A percentile compares a stretch with the other conserved stretches of the same genome.
phyloP scores from a whole-genome alignment of 805 yeast species.

The Sungouiella thailandica region DNA sequence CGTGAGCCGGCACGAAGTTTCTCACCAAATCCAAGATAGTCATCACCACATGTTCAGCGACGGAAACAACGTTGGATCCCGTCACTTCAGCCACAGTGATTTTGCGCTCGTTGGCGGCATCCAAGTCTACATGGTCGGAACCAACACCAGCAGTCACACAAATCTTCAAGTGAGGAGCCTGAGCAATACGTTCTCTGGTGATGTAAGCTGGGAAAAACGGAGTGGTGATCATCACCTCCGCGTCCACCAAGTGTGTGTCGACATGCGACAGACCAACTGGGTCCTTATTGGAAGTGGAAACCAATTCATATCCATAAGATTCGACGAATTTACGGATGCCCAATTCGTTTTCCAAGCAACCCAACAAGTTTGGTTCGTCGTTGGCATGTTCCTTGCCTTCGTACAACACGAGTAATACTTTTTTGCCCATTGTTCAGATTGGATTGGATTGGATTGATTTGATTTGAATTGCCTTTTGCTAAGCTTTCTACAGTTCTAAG shows the following conservation, averaged over 20 bases:
- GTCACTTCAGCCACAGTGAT: conserved; percentile 76
- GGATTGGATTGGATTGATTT: neutral
- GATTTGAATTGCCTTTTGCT: too few relatives aligned
- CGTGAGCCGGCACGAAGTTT: conserved; percentile 76
- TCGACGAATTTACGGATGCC: conserved; percentile 66
- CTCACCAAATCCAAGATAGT: conserved; percentile 66
- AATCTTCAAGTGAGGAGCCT: conserved; percentile 67
- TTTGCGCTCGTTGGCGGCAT: conserved; percentile 57
- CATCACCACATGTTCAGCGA: conserved; percentile 78
- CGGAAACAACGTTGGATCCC: conserved; percentile 75
- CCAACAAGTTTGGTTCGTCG: conserved; percentile 58
- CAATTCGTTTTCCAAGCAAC: conserved; percentile 70
- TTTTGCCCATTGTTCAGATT: conserved; percentile 13
- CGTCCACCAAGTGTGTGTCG: conserved; percentile 63
- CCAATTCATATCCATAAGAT: conserved; percentile 59
- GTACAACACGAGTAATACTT: conserved; percentile 54
- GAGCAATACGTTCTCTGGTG: conserved; percentile 57
- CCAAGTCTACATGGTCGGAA: conserved; percentile 72
- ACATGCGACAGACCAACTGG: conserved; percentile 49
- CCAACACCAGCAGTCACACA: conserved; percentile 83
- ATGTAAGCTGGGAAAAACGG: conserved; percentile 83
- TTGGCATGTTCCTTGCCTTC: conserved; percentile 54
- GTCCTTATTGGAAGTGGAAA: conserved; percentile 67
- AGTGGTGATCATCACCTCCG: conserved; percentile 74
- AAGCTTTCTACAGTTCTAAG: too few relatives aligned